These are phyloP conservation scores for Colletotrichum sp. DNA, from an alignment of 2,329 filamentous ascomycete species.

Conservation along the genomic window DNA sequence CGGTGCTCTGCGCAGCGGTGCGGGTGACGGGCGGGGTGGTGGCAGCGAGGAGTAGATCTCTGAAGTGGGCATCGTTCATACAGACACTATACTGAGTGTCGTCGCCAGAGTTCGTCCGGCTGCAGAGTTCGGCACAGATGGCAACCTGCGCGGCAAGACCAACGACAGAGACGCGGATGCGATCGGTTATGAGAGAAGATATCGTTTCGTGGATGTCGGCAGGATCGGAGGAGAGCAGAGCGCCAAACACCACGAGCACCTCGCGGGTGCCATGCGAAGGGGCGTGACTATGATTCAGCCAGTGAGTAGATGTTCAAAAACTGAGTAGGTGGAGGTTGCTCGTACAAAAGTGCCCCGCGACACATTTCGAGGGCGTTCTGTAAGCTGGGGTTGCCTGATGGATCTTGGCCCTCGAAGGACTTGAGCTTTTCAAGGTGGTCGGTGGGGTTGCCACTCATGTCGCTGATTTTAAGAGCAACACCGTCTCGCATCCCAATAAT, in stretches of 20 bases:
- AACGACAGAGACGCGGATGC: constrained; percentile 86
- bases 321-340: neutral
- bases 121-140: constrained; percentile 88
- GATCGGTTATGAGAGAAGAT: constrained; percentile 75
- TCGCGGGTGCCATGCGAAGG: constrained; percentile 93
- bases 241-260: constrained; percentile 89
- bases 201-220: constrained; percentile 96
- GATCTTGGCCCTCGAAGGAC: constrained; percentile 67
- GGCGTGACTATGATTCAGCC: constrained; percentile 65
- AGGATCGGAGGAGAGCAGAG: constrained; percentile 87
- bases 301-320: constrained; percentile 14
- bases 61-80: constrained; percentile 76
- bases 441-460: constrained; percentile 88
- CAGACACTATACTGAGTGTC: constrained; percentile 80
- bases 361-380: constrained; percentile 98
- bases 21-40: constrained; percentile 90
- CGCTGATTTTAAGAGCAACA: constrained; percentile 81
- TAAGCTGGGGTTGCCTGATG: constrained; percentile 77
- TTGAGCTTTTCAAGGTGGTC: constrained; percentile 83
- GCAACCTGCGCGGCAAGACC: constrained; percentile 90
- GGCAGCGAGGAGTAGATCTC: constrained; percentile 84
- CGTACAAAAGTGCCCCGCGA: constrained; percentile 83
- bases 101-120: constrained; percentile 84
- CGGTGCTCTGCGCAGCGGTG: constrained; percentile 60
- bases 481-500: constrained; percentile 95